Base-by-base conservation (phyloP, 805 yeast species). In the Candida methanosorbosa region DNA sequence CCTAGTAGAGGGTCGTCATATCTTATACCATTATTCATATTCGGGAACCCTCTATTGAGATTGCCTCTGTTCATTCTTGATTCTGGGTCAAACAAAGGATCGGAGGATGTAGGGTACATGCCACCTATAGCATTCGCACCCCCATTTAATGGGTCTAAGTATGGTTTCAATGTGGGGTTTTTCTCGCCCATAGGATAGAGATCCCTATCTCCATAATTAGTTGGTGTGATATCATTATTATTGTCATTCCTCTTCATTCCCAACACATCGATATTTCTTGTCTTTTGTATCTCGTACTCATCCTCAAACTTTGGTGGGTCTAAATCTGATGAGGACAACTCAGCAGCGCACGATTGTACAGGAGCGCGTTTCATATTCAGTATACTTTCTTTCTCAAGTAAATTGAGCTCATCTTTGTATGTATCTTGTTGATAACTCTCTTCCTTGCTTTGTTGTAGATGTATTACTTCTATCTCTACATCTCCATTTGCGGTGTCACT, bases 291-390 rank as follows among this genome's bases (percentile, higher is more conserved):
- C 43, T 73, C 71, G 34, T 64, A 65, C 41, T 74, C 80, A 43
- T 68, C 72, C 28, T 69, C 75, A 42, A 68, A 74, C 23, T 61
- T 71, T 1, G 79, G 79, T 50, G 70, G 63, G 2, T 38, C 60
- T 20, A 70, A 54, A 30, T 38, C 42, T 12, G 43, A 31, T 2
- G n/a, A n/a, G n/a, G n/a, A n/a, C n/a, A n/a, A n/a, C n/a, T n/a
- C n/a, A n/a, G n/a, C n/a, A n/a, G n/a, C n/a, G n/a, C n/a, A n/a
- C n/a, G n/a, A n/a, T n/a, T n/a, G n/a, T n/a, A n/a, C n/a, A n/a
- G n/a, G n/a, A n/a, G n/a, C n/a, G n/a, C n/a, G n/a, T n/a, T n/a
- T n/a, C n/a, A n/a, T n/a, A n/a, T n/a, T n/a, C n/a, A n/a, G n/a
- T n/a, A n/a, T n/a, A n/a, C n/a, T n/a, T n/a, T n/a, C n/a, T n/a